Evolutionary conservation across 108 stramenopile species (phyloP).

Genomic region (Fistulifera solaris): DNA sequence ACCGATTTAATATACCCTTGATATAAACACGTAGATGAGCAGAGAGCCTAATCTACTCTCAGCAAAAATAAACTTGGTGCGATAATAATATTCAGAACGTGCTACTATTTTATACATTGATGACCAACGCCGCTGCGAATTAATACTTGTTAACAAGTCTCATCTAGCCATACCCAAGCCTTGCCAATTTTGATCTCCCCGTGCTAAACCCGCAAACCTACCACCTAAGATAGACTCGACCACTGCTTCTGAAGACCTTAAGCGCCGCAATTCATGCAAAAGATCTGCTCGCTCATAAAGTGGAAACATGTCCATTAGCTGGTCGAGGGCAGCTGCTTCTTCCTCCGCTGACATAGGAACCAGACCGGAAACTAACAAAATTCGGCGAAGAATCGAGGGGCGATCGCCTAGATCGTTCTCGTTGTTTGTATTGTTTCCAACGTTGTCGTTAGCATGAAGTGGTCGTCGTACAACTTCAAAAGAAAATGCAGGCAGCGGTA

Average conservation of each 20-base stretch:
- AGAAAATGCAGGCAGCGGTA: constrained; percentile 67
- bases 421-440: constrained; percentile 14
- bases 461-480: constrained; percentile 73
- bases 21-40: no score
- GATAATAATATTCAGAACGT: no score
- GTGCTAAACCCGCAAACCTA: constrained; percentile 38
- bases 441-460: constrained; percentile 10
- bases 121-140: no score
- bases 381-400: constrained; percentile 44
- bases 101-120: no score
- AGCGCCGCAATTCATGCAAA: constrained; percentile 52
- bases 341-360: constrained; percentile 74
- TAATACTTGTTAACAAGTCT: no score
- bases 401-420: constrained; percentile 12
- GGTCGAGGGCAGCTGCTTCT: constrained; percentile 54
- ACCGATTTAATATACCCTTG: no score
- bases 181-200: constrained; percentile 3
- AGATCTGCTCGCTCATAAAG: constrained; percentile 65
- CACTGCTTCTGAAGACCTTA: constrained; percentile 65
- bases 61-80: no score
- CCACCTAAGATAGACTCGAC: constrained; percentile 57
- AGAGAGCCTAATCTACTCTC: no score
- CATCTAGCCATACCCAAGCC: no score
- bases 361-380: constrained; percentile 44
- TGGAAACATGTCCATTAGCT: constrained; percentile 72